Evolutionary conservation across 177 flowering plant genomes (phyloP).

Genomic region (Vitis hybrid): DNA sequence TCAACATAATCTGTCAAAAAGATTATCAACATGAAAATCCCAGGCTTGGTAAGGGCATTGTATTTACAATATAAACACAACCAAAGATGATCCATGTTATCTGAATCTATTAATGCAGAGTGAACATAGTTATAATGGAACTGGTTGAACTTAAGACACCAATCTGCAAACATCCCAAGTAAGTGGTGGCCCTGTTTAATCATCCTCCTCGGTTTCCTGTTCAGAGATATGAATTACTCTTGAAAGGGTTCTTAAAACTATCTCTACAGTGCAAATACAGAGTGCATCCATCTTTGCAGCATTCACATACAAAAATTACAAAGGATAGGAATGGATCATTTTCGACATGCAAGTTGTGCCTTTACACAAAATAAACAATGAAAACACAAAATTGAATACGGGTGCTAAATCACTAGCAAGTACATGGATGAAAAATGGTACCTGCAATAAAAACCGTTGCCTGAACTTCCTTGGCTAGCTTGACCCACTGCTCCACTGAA

Average conservation of each 20-base stretch:
- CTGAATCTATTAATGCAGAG: neutral
- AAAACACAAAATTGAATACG: neutral
- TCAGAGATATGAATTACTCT: neutral
- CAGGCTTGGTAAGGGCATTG: too few relatives aligned
- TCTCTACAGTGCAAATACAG: neutral
- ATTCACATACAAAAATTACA: neutral
- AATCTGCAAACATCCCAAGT: constrained; percentile 1
- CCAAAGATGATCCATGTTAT: neutral
- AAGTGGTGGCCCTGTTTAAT: neutral
- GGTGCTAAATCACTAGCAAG: constrained; percentile 1
- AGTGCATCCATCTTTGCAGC: neutral
- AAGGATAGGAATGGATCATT: neutral
- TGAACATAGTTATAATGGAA: neutral
- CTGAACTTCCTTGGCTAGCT: constrained; percentile 60
- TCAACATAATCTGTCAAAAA: too few relatives aligned
- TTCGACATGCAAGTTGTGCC: neutral
- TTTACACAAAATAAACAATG: neutral
- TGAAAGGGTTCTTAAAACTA: neutral
- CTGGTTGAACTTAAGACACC: neutral
- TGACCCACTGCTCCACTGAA: constrained; percentile 67
- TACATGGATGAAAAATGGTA: constrained; percentile 14
- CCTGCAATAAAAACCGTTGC: constrained; percentile 96
- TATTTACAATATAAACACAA: neutral
- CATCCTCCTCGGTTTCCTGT: neutral
- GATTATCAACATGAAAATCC: too few relatives aligned